Base-by-base conservation (phyloP, 208 protist species). In the Wallacemonas rigidus region DNA sequence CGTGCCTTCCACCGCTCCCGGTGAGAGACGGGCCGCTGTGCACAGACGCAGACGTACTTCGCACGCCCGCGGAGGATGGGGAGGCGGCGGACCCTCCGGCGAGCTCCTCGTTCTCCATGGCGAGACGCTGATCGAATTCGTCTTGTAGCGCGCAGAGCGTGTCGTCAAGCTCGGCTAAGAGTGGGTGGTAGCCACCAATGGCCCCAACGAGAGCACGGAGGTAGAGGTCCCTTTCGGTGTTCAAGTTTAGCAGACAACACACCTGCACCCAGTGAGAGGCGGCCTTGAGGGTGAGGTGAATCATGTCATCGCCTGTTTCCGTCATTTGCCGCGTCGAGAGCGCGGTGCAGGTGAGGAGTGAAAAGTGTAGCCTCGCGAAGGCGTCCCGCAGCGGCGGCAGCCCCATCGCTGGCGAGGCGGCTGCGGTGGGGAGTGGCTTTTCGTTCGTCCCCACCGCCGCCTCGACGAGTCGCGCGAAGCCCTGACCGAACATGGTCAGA, bases 401-500 rank as follows among this genome's bases (percentile, higher is more conserved):
- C 12, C 1, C 62, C 69, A 69, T n/a, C 36, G 6, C 43, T 12
- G 36, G 3, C 41, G 53, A 4, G 15, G 9, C 40, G 43, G 12
- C 40, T 26, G 11, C 11, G 5, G 57, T 26, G 0, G 26, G 26
- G 26, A 26, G 26, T 26, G 26, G 26, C 26, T 26, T 26, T 26
- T 26, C 26, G 26, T 26, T 26, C 26, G 26, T 26, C 26, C 26
- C 26, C 26, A 57, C 26, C 47, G 69, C 5, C 40, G 71, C 43
- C 41, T 80, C 76, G 11, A 72, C 69, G 15, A 84, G 60, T 7
- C 69, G 69, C 1, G 79, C 61, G 71, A 84, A 73, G 62, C 73
- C 74, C 70, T 87, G 82, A 44, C 74, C 67, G 44, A 81, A 76
- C 55, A 82, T 75, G 40, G 82, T 73, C 15, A 87, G 65, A 69